Evolutionary conservation across 352 stramenopile genomes (phyloP), one percentile per base, ranked within the genome.

Genomic region (Pythium vanterpoolii): DNA sequence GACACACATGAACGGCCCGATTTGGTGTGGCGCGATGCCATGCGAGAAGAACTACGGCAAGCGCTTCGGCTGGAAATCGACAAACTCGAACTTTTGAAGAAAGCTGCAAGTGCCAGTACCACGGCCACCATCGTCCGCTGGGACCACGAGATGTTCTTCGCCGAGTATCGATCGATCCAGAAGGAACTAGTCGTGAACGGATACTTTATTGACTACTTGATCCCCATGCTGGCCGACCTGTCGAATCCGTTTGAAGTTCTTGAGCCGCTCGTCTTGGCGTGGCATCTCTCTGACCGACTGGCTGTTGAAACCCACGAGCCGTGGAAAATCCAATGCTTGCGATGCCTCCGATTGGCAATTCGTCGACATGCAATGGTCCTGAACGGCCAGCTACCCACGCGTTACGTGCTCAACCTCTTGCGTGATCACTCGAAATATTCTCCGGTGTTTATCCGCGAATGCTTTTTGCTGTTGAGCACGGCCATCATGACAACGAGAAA

Each of bases 111-210:
- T 23, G 56, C 38, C 0, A 55, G 24, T 27, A 54, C 36, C n/a
- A 24, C 50, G 6, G 72, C 66, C 8, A 72, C 53, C 45, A 64
- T 77, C 21, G 67, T 69, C 1, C 68, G 71, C 3, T 95, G 85
- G 85, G 72, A 92, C 48, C 71, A 91, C 59, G 83, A 95, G 51
- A 83, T 90, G 80, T 93, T 92, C 31, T 79, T 83, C 44, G 79
- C 93, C 24, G 73, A 79, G 21, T 95, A 90, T 48, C 45, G 67
- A 24, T 93, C 85, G 33, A 86, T 93, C 42, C 68, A 90, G 28
- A 59, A 72, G 11, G 83, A 95, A 45, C 68, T 95, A 13, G 56
- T 91, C 19, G 85, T 95, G 48, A 88, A 92, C 46, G 81, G 74
- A 10, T 93, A 92, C 58, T 93, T 93, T 62, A 62, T 95, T 40